A percentile compares a stretch with the other conserved stretches of the same genome.
Evolutionary conservation across 1,284 basidiomycete species (phyloP).

Genomic region (Trichosporon coremiiforme): DNA sequence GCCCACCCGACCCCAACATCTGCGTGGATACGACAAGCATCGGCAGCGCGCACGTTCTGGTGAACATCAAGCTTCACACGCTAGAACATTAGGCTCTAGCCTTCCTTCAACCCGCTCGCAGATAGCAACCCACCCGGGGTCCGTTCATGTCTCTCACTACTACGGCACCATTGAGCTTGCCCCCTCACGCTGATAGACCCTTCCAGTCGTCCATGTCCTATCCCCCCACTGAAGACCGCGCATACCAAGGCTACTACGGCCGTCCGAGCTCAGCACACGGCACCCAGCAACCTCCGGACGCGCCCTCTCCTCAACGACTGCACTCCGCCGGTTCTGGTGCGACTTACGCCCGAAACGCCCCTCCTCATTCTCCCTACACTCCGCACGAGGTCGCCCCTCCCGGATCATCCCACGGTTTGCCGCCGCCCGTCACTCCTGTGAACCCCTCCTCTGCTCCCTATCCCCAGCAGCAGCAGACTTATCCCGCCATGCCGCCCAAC

Average conservation of each 20-base stretch:
- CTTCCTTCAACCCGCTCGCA: not conserved
- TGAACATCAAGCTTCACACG: not conserved
- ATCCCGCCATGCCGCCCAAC: conserved; percentile 38
- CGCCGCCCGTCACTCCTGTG: conserved; percentile 45
- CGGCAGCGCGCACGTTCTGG: not conserved
- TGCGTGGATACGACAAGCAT: not conserved
- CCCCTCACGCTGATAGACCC: conserved; percentile 27
- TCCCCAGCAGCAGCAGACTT: conserved; percentile 40
- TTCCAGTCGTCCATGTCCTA: conserved; percentile 32
- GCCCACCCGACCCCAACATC: not conserved
- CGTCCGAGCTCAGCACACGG: conserved; percentile 45
- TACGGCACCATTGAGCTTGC: conserved; percentile 28
- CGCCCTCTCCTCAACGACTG: conserved; percentile 38
- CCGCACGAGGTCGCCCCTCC: conserved; percentile 38
- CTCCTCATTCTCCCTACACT: conserved; percentile 38
- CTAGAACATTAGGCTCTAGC: not conserved
- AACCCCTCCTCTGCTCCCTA: conserved; percentile 38
- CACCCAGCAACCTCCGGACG: conserved; percentile 32
- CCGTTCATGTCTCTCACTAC: conserved; percentile 34
- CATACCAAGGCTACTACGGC: conserved; percentile 37
- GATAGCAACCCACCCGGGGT: conserved; percentile 4
- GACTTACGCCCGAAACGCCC: conserved; percentile 34
- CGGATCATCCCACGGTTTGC: conserved; percentile 48
- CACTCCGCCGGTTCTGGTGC: conserved; percentile 40
- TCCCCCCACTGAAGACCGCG: conserved; percentile 35